phyloP scores from a whole-genome alignment of 371 early-diverging fungal species.

The Mortierella sp. region DNA sequence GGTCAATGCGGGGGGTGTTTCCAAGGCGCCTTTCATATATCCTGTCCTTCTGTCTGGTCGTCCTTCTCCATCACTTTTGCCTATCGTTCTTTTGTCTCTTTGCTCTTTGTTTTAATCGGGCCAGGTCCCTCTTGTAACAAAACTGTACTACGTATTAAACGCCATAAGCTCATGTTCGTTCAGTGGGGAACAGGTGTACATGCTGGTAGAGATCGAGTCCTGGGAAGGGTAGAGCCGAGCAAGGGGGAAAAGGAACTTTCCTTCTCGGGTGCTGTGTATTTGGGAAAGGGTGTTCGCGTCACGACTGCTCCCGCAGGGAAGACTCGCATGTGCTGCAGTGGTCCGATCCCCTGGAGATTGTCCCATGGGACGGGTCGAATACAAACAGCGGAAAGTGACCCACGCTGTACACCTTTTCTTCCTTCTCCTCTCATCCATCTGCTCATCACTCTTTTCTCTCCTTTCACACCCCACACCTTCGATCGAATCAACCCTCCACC shows the following conservation, averaged over 20 bases:
- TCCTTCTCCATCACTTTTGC: neutral
- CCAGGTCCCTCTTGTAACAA: slow-evolving; percentile 40
- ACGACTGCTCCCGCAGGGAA: slow-evolving; percentile 1
- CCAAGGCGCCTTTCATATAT: slow-evolving; percentile 3
- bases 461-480: neutral
- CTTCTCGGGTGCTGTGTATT: no score
- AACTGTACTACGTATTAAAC: slow-evolving; percentile 28
- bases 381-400: neutral
- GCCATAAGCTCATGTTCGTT: neutral
- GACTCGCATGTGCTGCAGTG: no score
- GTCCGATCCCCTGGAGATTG: no score
- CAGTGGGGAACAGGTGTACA: no score
- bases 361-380: no score
- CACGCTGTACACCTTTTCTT: neutral
- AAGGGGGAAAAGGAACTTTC: no score
- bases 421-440: slow-evolving; percentile 5
- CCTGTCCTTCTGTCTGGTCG: slow-evolving; percentile 14
- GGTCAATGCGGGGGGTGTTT: neutral
- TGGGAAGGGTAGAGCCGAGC: no score
- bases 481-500: neutral
- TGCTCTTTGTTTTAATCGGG: slow-evolving; percentile 8
- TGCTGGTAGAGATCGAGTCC: no score
- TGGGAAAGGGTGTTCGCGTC: slow-evolving; percentile 10
- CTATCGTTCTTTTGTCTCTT: slow-evolving; percentile 7
- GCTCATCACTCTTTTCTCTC: slow-evolving; percentile 3